These are phyloP conservation scores for Coffea eugenioides DNA, from an alignment of 257 asterid genomes.

Conservation along the genomic window DNA sequence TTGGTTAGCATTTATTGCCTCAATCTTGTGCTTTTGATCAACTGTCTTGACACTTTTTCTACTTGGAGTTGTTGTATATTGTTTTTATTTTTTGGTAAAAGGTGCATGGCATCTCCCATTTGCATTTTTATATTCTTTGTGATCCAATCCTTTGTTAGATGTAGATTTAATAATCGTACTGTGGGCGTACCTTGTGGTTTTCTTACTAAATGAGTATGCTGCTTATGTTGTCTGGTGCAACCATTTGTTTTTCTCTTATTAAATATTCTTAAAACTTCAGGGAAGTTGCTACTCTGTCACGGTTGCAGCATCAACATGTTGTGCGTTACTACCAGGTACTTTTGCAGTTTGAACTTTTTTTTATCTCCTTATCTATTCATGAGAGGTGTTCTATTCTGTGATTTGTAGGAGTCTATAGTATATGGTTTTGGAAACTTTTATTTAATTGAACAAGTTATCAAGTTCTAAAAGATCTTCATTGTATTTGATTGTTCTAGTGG, in stretches of 20 bases:
- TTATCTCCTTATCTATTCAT: constrained; percentile 11
- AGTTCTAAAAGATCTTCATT: neutral
- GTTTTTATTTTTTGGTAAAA: neutral
- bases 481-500: constrained; percentile 8
- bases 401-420: neutral
- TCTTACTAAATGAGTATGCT: neutral
- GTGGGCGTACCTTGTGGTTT: neutral
- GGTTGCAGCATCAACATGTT: constrained; percentile 96
- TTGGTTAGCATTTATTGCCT: too few relatives aligned
- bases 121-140: neutral
- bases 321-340: constrained; percentile 95
- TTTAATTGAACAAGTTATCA: neutral
- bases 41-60: neutral
- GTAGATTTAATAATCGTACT: neutral
- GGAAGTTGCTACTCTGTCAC: constrained; percentile 96
- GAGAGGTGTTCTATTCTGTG: neutral
- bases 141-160: neutral
- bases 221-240: neutral
- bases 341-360: constrained; percentile 6
- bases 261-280: constrained; percentile 25
- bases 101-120: neutral
- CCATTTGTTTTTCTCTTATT: neutral
- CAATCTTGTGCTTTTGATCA: too few relatives aligned
- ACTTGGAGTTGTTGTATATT: neutral
- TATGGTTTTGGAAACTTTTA: neutral